Evolutionary conservation across 2,329 filamentous ascomycete genomes (phyloP).

Genomic region (Leptosphaerulina australis): DNA sequence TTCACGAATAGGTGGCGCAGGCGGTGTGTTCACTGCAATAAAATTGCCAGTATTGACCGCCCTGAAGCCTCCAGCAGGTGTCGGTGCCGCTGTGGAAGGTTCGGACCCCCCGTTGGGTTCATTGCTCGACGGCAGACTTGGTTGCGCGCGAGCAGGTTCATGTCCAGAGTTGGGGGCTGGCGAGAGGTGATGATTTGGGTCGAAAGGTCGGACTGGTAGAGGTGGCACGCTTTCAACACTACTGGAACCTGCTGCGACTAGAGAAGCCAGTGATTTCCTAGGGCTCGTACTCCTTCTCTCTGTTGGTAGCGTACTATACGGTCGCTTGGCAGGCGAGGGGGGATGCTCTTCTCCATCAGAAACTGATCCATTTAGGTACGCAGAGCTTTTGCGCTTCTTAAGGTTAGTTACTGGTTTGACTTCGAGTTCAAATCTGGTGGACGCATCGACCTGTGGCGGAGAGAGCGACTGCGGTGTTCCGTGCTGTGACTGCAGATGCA

Average conservation of each 20-base stretch:
- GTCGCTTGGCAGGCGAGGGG: conserved; percentile 36
- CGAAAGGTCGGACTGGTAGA: conserved; percentile 28
- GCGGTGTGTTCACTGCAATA: conserved; percentile 32
- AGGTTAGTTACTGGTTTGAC: conserved; percentile 29
- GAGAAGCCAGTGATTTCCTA: conserved; percentile 36
- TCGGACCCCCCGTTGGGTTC: conserved; percentile 37
- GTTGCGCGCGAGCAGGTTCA: conserved; percentile 33
- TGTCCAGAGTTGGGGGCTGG: conserved; percentile 24
- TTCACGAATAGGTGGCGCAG: conserved; percentile 25
- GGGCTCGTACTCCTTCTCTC: conserved; percentile 35
- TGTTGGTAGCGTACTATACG: conserved; percentile 37
- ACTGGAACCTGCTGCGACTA: conserved; percentile 27
- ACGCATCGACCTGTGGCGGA: conserved; percentile 30
- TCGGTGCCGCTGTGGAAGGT: conserved; percentile 17
- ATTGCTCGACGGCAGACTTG: conserved; percentile 38
- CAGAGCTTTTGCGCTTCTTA: conserved; percentile 45
- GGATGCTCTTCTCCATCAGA: conserved; percentile 42
- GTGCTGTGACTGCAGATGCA: conserved; percentile 34
- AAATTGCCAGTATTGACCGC: conserved; percentile 34
- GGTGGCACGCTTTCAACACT: conserved; percentile 39
- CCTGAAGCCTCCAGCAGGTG: conserved; percentile 25
- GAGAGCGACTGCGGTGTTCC: conserved; percentile 38
- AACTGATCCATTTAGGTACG: conserved; percentile 27
- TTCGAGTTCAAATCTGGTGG: conserved; percentile 29
- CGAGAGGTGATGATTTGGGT: conserved; percentile 28